These are phyloP conservation scores for Akanthomyces uredinophilus DNA, from an alignment of 2,329 filamentous ascomycete genomes.

Conservation along the genomic window DNA sequence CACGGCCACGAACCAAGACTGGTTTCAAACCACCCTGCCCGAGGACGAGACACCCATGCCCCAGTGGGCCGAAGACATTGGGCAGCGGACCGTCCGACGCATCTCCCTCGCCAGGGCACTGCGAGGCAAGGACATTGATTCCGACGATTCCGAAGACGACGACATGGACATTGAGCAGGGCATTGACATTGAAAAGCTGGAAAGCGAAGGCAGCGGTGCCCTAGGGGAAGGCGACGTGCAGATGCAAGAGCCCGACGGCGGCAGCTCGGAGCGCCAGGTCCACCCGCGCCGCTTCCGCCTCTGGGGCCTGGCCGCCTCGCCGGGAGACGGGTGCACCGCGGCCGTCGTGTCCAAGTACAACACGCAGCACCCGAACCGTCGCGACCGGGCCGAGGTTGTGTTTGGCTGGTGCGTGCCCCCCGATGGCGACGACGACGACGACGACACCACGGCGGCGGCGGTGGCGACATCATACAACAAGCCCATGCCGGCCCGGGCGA, in stretches of 20 bases:
- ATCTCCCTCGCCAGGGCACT: slow-evolving; percentile 43
- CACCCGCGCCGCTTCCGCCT: slow-evolving; percentile 46
- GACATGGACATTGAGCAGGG: slow-evolving; percentile 11
- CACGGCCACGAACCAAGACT: slow-evolving; percentile 44
- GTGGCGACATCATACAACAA: neutral
- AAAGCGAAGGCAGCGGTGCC: slow-evolving; percentile 17
- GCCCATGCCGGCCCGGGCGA: slow-evolving; percentile 26
- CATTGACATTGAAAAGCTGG: neutral
- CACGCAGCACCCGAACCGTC: slow-evolving; percentile 43
- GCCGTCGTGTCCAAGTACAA: slow-evolving; percentile 46
- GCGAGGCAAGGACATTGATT: slow-evolving; percentile 30
- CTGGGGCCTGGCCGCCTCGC: slow-evolving; percentile 49
- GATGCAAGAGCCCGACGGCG: slow-evolving; percentile 25
- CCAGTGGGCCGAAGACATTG: slow-evolving; percentile 46
- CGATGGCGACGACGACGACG: slow-evolving; percentile 11
- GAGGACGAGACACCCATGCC: slow-evolving; percentile 23
- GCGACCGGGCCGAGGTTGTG: slow-evolving; percentile 31
- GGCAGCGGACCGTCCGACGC: slow-evolving; percentile 37
- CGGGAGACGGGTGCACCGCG: slow-evolving; percentile 47
- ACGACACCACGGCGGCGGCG: neutral
- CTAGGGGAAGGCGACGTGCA: slow-evolving; percentile 19
- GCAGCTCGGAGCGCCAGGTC: slow-evolving; percentile 33
- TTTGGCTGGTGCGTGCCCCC: slow-evolving; percentile 30
- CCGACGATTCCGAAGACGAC: slow-evolving; percentile 26
- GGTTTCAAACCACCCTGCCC: slow-evolving; percentile 48